phyloP scores from a whole-genome alignment of 2,329 filamentous ascomycete genomes.

The Alternaria sp. region DNA sequence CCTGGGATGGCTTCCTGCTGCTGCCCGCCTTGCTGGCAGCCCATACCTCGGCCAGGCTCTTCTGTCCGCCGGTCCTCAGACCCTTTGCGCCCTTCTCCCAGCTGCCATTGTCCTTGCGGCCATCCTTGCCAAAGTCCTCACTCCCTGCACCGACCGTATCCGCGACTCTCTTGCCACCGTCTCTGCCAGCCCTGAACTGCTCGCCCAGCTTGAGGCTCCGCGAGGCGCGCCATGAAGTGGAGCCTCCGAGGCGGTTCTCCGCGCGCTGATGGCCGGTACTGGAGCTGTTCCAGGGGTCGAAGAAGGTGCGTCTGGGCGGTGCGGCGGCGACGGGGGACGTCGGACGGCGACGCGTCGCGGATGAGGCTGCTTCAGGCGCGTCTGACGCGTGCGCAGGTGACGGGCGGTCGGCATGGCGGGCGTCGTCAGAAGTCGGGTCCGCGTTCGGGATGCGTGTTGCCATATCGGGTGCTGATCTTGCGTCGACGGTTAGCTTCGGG shows the following conservation, averaged over 20 bases:
- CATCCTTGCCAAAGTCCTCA: slow-evolving; percentile 60
- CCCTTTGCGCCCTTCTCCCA: slow-evolving; percentile 57
- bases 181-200: slow-evolving; percentile 69
- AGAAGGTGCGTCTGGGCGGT: slow-evolving; percentile 46
- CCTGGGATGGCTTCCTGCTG: slow-evolving; percentile 13
- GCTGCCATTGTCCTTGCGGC: slow-evolving; percentile 59
- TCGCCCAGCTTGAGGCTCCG: slow-evolving; percentile 71
- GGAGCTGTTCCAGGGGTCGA: slow-evolving; percentile 75
- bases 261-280: slow-evolving; percentile 81
- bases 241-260: slow-evolving; percentile 68
- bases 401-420: slow-evolving; percentile 21
- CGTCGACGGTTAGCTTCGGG: slow-evolving; percentile 19
- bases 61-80: slow-evolving; percentile 56
- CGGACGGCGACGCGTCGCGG: slow-evolving; percentile 5
- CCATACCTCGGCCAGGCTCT: slow-evolving; percentile 39
- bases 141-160: slow-evolving; percentile 72
- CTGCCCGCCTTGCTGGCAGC: slow-evolving; percentile 25
- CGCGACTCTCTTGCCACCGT: slow-evolving; percentile 64
- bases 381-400: slow-evolving; percentile 19
- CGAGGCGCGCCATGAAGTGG: slow-evolving; percentile 73
- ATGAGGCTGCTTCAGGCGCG: slow-evolving; percentile 12
- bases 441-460: slow-evolving; percentile 9
- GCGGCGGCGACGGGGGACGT: slow-evolving; percentile 11
- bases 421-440: slow-evolving; percentile 13
- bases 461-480: slow-evolving; percentile 14